A percentile compares a stretch with the other conserved stretches of the same genome.
phyloP scores from a whole-genome alignment of 2,329 filamentous ascomycete species.

The Cordyceps cicadae region DNA sequence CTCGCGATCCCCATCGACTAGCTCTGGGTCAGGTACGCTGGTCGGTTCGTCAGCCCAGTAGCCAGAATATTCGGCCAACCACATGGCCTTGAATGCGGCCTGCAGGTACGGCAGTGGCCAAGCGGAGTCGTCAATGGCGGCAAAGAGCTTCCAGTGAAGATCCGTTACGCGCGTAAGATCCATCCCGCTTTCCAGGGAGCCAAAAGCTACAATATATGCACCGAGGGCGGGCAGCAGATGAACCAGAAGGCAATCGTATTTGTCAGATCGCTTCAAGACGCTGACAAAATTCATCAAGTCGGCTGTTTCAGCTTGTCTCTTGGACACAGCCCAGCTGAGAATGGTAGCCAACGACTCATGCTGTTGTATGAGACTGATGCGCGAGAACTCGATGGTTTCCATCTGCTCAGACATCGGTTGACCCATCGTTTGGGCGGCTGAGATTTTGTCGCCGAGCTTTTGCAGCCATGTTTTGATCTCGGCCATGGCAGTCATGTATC shows the following conservation, averaged over 20 bases:
- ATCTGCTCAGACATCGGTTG: constrained; percentile 56
- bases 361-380: constrained; percentile 72
- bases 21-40: constrained; percentile 52
- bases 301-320: constrained; percentile 56
- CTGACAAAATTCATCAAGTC: constrained; percentile 69
- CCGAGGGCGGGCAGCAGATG: constrained; percentile 78
- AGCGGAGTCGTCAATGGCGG: constrained; percentile 54
- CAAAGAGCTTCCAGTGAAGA: constrained; percentile 60
- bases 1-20: constrained; percentile 60
- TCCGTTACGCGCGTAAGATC: constrained; percentile 61
- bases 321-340: constrained; percentile 68
- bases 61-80: constrained; percentile 88
- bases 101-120: constrained; percentile 72
- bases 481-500: constrained; percentile 68
- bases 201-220: constrained; percentile 68
- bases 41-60: constrained; percentile 72
- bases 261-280: constrained; percentile 61
- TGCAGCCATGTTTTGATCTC: constrained; percentile 71
- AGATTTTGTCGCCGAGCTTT: constrained; percentile 65
- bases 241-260: constrained; percentile 64
- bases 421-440: constrained; percentile 67
- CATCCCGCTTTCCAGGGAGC: constrained; percentile 64
- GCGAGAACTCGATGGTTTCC: constrained; percentile 74
- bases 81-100: constrained; percentile 72
- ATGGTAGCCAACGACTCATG: constrained; percentile 85